A percentile compares a stretch with the other conserved stretches of the same genome.
phyloP scores from a whole-genome alignment of 148 eudicot genomes.

The Persicaria maculosa region DNA sequence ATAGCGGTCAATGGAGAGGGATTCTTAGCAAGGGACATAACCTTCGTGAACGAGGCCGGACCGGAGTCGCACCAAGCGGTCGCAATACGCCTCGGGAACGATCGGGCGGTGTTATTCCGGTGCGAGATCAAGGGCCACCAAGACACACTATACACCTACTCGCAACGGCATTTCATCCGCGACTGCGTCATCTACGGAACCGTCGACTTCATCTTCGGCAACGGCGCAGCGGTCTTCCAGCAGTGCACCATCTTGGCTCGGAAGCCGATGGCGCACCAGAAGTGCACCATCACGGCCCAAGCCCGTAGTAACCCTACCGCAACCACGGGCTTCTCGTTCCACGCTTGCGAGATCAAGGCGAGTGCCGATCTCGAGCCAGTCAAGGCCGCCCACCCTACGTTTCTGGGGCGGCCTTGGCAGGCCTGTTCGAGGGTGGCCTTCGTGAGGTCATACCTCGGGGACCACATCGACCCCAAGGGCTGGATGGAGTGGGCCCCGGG shows the following conservation, averaged over 20 bases:
- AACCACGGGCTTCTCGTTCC: slow-evolving; percentile 32
- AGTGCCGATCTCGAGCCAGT: slow-evolving; percentile 23
- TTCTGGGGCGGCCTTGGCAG: slow-evolving; percentile 41
- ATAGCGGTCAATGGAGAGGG: slow-evolving; percentile 28
- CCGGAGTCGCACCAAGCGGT: slow-evolving; percentile 41
- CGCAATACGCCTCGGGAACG: slow-evolving; percentile 29
- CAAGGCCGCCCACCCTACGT: slow-evolving; percentile 17
- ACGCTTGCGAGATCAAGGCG: slow-evolving; percentile 23
- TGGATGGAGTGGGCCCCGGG: slow-evolving; percentile 33
- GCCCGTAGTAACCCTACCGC: slow-evolving; percentile 9
- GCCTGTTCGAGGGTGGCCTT: slow-evolving; percentile 23
- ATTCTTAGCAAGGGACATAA: slow-evolving; percentile 37
- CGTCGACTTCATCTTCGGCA: slow-evolving; percentile 39
- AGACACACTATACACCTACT: slow-evolving; percentile 37
- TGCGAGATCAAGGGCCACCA: slow-evolving; percentile 41
- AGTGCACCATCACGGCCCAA: slow-evolving; percentile 32
- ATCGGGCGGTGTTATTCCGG: slow-evolving; percentile 26
- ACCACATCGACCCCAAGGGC: slow-evolving; percentile 28
- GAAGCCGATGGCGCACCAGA: slow-evolving; percentile 25
- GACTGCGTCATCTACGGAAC: slow-evolving; percentile 36
- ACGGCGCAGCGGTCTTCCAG: slow-evolving; percentile 37
- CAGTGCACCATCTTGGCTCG: slow-evolving; percentile 27
- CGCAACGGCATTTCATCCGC: slow-evolving; percentile 33
- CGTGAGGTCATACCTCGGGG: slow-evolving; percentile 31
- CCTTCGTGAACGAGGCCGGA: slow-evolving; percentile 38